A percentile compares a stretch with the other conserved stretches of the same genome.
These are phyloP conservation scores for Bruguiera parviflora DNA, from an alignment of 345 rosid species.

Conservation along the genomic window DNA sequence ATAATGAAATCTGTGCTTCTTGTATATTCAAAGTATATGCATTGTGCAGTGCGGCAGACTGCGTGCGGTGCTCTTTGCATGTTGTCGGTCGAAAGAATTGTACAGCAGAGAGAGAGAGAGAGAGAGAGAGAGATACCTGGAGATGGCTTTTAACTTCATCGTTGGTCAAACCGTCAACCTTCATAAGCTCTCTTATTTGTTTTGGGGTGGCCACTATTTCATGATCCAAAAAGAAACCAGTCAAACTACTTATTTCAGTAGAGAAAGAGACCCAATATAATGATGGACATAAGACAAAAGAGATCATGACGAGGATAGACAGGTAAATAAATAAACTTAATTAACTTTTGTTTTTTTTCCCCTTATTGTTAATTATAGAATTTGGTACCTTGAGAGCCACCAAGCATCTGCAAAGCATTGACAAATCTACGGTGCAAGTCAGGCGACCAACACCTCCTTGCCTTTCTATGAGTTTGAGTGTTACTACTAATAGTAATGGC, in stretches of 20 bases:
- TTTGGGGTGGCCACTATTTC: constrained; percentile 90
- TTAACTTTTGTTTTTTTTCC: not conserved
- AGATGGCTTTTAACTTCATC: constrained; percentile 99
- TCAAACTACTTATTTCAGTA: not conserved
- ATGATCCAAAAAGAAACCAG: constrained; percentile 18
- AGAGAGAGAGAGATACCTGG: constrained; percentile 55
- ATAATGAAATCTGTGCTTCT: not conserved
- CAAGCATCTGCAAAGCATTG: constrained; percentile 94
- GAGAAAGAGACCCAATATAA: not conserved
- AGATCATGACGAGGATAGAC: not conserved
- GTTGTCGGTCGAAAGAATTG: constrained; percentile 14
- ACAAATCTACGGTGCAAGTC: constrained; percentile 96
- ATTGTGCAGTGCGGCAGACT: constrained; percentile 7
- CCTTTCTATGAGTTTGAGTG: constrained; percentile 71
- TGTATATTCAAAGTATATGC: constrained; percentile 16
- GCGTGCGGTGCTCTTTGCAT: constrained; percentile 13
- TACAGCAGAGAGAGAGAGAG: constrained; percentile 1
- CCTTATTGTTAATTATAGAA: not conserved
- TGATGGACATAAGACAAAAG: not conserved
- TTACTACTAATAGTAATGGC: constrained; percentile 6
- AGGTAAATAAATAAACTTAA: not conserved
- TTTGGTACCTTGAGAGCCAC: constrained; percentile 89
- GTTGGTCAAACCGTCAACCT: constrained; percentile 99
- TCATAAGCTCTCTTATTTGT: constrained; percentile 97
- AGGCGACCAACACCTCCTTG: constrained; percentile 98